Evolutionary conservation across 2,329 filamentous ascomycete species (phyloP), one percentile per base, ranked within the genome.

Genomic region (Claviceps digitariae): DNA sequence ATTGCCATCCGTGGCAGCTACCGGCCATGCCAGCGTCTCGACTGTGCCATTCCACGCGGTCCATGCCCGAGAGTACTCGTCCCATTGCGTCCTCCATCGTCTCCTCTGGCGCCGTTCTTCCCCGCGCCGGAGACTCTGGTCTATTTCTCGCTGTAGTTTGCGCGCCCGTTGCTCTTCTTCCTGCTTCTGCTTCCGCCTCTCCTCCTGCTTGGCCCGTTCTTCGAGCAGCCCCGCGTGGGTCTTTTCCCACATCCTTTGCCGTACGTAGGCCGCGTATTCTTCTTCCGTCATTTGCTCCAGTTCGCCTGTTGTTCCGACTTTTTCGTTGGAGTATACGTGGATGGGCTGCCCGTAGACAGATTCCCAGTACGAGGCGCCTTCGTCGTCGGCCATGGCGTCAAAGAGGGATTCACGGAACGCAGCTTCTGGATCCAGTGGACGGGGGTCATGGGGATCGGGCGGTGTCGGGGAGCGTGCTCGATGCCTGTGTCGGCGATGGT

Each of bases 331-430:
- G 65, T 94, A 96, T 7, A 82, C 79, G 68, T 96, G 90, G 50
- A 97, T 86, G 0, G 93, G 91, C 66, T 97, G 91, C 1, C 90
- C 90, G 69, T 97, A 98, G n/a, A 98, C 87, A 17, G 82, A 81
- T 67, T 96, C 86, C 93, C 93, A 98, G 72, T 93, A 98, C 8
- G 83, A 80, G 2, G 93, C 93, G 48, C 91, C 93, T 70, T 98
- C 93, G 64, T 97, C 91, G 68, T 98, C 93, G 40, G 90, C 91
- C 69, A 98, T 84, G 34, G 93, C 93, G 67, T 98, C 93, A 70
- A 97, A 97, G 5, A 98, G 82, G 0, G 90, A 95, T 67, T 95
- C 88, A 31, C 88, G 84, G 67, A 98, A 98, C 1, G 91, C 89
- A 0, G 78, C 74, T 43, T 89, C 83, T 0, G 87, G 77, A 59